Evolutionary conservation across 1,139 yeast genomes (phyloP), one percentile per base, ranked within the genome.

Genomic region (Yamadazyma trypodendri): DNA sequence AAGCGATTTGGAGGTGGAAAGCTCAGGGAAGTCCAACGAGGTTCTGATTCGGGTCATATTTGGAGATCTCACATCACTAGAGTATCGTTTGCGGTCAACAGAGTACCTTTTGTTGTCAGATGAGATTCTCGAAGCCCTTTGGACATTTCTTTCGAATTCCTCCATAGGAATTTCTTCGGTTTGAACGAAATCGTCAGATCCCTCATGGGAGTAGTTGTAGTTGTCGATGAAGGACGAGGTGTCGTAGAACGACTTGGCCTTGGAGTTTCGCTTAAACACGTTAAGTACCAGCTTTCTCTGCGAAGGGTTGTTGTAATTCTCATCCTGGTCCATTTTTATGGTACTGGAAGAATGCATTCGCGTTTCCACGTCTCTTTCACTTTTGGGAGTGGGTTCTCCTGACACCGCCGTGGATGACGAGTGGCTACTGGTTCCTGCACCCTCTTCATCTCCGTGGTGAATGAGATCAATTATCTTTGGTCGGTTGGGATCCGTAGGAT

Each of bases 401-500:
- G 38, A 38, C 5, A 30, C 35, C 2, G 36, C 35, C 3, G 37
- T 37, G 16, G 36, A 27, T 3, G 41, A 37, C 3, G 42, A 38
- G 6, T 16, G 15, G 28, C 41, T 37, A 7, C 34, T 29, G 9
- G 9, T 14, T 15, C 25, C 34, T 34, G 58, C 55, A 41, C 60
- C 48, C 31, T 57, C 44, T 10, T 44, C 42, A 15, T 51, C 54
- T 12, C 27, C 20, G 6, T n/a, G 5, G 25, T 46, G 48, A 16
- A 56, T 44, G 45, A 65, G 66, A 11, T 55, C 48, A 42, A 65
- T 69, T 49, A 62, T 60, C 50, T 61, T 72, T 45, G 54, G 65
- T 46, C 66, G 63, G 45, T 57, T 58, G 6, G 72, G 75, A 53
- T 81, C 87, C 2, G 86, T 77, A 33, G 88, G 89, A 49, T 81